Percentiles rank a stretch among this genome's conserved stretches.
Conservation (phyloP, 176 grass and related monocot genomes). For the Rhynchospora tenuis region DNA sequence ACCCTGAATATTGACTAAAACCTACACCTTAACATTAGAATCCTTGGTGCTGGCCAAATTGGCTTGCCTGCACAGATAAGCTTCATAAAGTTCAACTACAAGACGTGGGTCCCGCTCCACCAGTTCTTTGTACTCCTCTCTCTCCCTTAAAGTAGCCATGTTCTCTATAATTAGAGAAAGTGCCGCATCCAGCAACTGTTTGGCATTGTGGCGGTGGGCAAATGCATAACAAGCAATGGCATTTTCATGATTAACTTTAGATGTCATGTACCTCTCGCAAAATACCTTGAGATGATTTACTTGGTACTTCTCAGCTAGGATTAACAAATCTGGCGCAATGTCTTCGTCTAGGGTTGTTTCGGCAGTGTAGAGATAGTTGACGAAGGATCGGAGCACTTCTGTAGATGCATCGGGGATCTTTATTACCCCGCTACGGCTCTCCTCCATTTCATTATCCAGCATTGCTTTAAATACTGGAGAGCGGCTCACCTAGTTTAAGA, state of each 20-base stretch:
- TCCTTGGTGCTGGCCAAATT: conserved; percentile 59
- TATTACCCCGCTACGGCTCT: conserved; percentile 82
- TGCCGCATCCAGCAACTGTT: conserved; percentile 65
- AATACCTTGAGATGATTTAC: conserved; percentile 75
- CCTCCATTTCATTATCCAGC: conserved; percentile 97
- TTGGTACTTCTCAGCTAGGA: conserved; percentile 90
- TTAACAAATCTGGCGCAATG: conserved; percentile 65
- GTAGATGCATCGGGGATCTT: conserved; percentile 76
- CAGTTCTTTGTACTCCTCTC: conserved; percentile 81
- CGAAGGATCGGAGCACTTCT: conserved; percentile 65
- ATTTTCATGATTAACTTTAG: conserved; percentile 76
- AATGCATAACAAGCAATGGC: conserved; percentile 68
- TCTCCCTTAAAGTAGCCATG: conserved; percentile 64
- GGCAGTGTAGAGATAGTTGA: conserved; percentile 75
- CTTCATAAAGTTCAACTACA: conserved; percentile 86
- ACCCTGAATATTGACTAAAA: not conserved
- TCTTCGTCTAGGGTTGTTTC: conserved; percentile 72
- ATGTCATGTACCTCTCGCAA: conserved; percentile 85
- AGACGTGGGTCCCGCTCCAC: conserved; percentile 89
- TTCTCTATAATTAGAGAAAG: conserved; percentile 64
- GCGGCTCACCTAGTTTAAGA: conserved; percentile 50
- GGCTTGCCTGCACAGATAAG: conserved; percentile 70
- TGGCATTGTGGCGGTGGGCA: conserved; percentile 69
- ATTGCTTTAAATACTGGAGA: conserved; percentile 96
- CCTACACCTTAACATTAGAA: not conserved